Percentiles rank a stretch among this genome's conserved stretches.
Conservation (phyloP, 768 basidiomycete species). For the Mycena amicta region DNA sequence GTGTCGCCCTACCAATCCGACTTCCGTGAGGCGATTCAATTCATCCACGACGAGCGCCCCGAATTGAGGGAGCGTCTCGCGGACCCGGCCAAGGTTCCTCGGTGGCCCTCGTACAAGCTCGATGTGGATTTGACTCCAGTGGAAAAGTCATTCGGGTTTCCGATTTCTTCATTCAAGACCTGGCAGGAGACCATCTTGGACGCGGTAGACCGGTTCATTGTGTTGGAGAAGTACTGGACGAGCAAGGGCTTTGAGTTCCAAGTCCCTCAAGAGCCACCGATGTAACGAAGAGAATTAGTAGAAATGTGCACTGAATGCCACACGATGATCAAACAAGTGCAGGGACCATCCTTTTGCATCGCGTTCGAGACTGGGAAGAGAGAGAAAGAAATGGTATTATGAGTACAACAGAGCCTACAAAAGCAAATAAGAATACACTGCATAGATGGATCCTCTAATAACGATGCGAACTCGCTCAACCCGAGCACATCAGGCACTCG, state of each 20-base stretch:
- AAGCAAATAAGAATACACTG: background rate
- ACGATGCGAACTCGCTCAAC: conserved; percentile 39
- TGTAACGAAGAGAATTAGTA: no score
- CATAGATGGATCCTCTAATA: background rate
- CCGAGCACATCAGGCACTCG: conserved; percentile 89
- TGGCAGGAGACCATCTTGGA: conserved; percentile 23
- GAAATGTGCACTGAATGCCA: no score
- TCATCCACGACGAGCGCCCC: conserved; percentile 16
- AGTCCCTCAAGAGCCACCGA: conserved; percentile 9
- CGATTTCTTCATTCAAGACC: conserved; percentile 5
- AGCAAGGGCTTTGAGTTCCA: conserved; percentile 17
- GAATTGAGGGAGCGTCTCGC: conserved; percentile 15
- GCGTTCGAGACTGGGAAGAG: no score
- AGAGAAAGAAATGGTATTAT: background rate
- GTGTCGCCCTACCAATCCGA: conserved; percentile 2
- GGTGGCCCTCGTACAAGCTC: conserved; percentile 9
- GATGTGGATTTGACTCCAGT: conserved; percentile 21
- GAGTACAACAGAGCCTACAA: background rate
- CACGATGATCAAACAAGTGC: no score
- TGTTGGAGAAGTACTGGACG: conserved; percentile 19
- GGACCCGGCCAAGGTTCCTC: conserved; percentile 7
- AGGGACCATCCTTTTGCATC: no score
- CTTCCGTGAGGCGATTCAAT: conserved; percentile 15
- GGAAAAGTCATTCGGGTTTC: conserved; percentile 25
- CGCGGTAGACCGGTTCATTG: conserved; percentile 15